Evolutionary conservation across 176 grass and related monocot species (phyloP), one percentile per base, ranked within the genome.

Genomic region (Tuctoria greenei): DNA sequence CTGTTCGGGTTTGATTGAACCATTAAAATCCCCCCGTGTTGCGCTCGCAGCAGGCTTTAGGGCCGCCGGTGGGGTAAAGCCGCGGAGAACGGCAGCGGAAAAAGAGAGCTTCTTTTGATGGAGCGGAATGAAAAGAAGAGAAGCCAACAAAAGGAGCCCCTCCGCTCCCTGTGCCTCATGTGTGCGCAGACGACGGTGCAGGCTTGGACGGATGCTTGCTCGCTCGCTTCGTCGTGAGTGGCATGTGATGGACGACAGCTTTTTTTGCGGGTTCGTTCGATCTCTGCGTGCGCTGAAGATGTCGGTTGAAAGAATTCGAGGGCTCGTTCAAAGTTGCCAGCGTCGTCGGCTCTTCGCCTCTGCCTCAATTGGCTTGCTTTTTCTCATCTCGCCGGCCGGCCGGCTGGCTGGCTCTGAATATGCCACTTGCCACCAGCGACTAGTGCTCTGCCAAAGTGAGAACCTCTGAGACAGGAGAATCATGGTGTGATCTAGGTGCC

Each of bases 51-150:
- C 86, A 88, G 86, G 81, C 86, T 84, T 84, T 88, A 76, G 52
- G 52, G 8, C 5, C 1, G 44, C 57, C 43, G 57, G 6, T 43
- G 20, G 28, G 43, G 43, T 27, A 50, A 64, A 51, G 31, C 18
- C 58, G 43, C 26, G 4, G 47, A 24, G 11, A 45, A 20, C 52
- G 52, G 24, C 24, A 10, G 52, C 1, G 39, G 63, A 84, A 84
- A 84, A 80, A 84, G 75, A 80, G 39, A 25, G 39, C 81, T 88
- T 84, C 81, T 88, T 88, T 88, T 88, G 40, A 88, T 88, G 86
- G 65, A 71, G 76, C 86, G 72, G 76, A 84, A 76, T 88, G 71
- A 88, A 88, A 88, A 88, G 86, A 88, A 88, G 86, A 80, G 81
- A 84, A 64, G 69, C 59, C 38, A 87, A 80, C 86, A 84, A 84